These are phyloP conservation scores for Kodamaea sp. DNA, from an alignment of 1,139 yeast species.

Conservation along the genomic window DNA sequence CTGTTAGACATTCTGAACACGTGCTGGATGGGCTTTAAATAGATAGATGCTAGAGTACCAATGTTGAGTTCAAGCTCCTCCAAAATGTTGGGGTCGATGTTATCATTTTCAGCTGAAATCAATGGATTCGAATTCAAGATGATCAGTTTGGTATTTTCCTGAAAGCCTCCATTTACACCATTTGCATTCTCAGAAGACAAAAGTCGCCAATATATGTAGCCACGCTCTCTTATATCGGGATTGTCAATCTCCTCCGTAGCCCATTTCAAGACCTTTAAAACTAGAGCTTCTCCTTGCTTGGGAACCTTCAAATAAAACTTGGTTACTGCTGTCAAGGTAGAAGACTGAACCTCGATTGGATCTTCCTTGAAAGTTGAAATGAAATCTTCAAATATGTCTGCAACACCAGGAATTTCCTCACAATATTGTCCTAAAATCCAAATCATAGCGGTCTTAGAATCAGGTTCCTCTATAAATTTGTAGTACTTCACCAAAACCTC, in stretches of 20 bases:
- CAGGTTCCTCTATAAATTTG: slow-evolving; percentile 66
- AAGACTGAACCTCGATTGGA: slow-evolving; percentile 69
- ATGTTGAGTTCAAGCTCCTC: slow-evolving; percentile 83
- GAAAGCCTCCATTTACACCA: slow-evolving; percentile 30
- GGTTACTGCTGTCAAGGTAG: slow-evolving; percentile 72
- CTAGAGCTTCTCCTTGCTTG: slow-evolving; percentile 53
- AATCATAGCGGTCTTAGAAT: slow-evolving; percentile 73
- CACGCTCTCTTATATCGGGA: slow-evolving; percentile 87
- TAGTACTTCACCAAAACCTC: slow-evolving; percentile 44
- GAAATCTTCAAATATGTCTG: slow-evolving; percentile 47
- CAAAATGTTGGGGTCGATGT: slow-evolving; percentile 65
- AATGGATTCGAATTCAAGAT: slow-evolving; percentile 62
- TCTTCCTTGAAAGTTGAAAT: slow-evolving; percentile 57
- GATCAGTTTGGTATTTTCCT: slow-evolving; percentile 51
- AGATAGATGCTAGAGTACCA: slow-evolving; percentile 82
- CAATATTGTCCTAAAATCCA: slow-evolving; percentile 87
- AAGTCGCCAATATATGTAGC: slow-evolving; percentile 82
- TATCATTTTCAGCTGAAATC: slow-evolving; percentile 68
- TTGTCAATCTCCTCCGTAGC: slow-evolving; percentile 74
- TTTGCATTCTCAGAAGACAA: slow-evolving; percentile 50
- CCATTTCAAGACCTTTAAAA: slow-evolving; percentile 61
- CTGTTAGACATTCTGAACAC: slow-evolving; percentile 71
- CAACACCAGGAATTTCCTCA: slow-evolving; percentile 48
- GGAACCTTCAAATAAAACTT: slow-evolving; percentile 67
- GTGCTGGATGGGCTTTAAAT: slow-evolving; percentile 76